Percentiles rank a stretch among this genome's conserved stretches.
These are phyloP conservation scores for Liriodendron chinense DNA, from an alignment of 164 flowering plant species.

Conservation along the genomic window DNA sequence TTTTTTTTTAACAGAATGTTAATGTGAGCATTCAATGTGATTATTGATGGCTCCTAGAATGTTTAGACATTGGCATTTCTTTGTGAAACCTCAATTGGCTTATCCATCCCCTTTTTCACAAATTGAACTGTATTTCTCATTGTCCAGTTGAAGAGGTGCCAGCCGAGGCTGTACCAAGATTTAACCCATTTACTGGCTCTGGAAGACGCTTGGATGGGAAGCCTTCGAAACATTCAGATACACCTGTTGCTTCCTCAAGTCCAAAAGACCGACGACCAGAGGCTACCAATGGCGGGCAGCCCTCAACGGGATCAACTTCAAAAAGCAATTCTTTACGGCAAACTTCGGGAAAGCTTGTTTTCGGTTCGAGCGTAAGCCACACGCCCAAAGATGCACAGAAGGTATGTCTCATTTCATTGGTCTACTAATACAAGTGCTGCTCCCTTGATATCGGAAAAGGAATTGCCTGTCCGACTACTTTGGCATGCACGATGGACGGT, in stretches of 20 bases:
- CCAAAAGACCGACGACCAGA: conserved; percentile 47
- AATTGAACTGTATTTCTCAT: not conserved
- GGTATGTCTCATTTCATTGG: conserved; percentile 24
- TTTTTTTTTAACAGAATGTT: not conserved
- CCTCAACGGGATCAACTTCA: conserved; percentile 46
- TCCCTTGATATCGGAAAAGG: not conserved
- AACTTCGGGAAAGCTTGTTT: conserved; percentile 89
- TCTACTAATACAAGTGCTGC: not conserved
- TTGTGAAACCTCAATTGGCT: not conserved
- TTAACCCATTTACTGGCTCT: conserved; percentile 71
- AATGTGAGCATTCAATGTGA: not conserved
- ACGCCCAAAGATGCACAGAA: conserved; percentile 45
- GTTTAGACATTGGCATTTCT: not conserved
- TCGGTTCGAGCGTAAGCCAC: conserved; percentile 63
- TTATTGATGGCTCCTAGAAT: not conserved
- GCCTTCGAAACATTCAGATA: conserved; percentile 37
- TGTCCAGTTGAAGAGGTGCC: conserved; percentile 48
- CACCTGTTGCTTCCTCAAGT: conserved; percentile 39
- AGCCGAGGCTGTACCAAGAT: conserved; percentile 63
- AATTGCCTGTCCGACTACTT: not conserved
- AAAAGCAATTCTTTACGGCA: conserved; percentile 44
- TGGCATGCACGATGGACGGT: not conserved
- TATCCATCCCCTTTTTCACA: not conserved
- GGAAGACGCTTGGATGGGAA: conserved; percentile 95
- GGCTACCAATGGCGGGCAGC: conserved; percentile 31